Conservation (phyloP, 2,329 filamentous ascomycete genomes). For the Penicillium sumatraense region DNA sequence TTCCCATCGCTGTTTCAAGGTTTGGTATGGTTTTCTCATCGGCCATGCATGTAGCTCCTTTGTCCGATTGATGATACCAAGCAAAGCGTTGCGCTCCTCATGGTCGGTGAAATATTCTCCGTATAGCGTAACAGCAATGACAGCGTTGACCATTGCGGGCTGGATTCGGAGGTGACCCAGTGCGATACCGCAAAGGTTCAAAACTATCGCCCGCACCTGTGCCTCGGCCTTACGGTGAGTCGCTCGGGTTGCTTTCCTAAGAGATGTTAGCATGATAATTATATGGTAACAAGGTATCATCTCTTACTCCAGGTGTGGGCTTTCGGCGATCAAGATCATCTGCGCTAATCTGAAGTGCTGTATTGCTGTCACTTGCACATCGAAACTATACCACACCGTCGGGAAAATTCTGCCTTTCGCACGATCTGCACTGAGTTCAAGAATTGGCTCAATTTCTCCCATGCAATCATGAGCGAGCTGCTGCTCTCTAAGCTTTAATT, state of each 20-base stretch:
- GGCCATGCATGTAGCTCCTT: conserved; percentile 38
- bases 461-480: conserved; percentile 9
- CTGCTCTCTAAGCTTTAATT: conserved; percentile 10
- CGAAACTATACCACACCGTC: conserved; percentile 26
- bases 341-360: conserved; percentile 27
- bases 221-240: conserved; percentile 23
- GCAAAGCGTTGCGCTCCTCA: conserved; percentile 20
- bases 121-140: conserved; percentile 24
- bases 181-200: conserved; percentile 26
- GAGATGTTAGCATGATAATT: neutral
- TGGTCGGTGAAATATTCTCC: conserved; percentile 25
- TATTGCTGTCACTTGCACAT: conserved; percentile 25
- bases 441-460: conserved; percentile 17
- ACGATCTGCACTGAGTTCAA: conserved; percentile 18
- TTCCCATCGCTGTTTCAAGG: conserved; percentile 30
- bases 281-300: neutral
- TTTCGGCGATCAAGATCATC: conserved; percentile 28
- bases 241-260: conserved; percentile 13
- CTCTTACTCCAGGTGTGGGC: conserved; percentile 20
- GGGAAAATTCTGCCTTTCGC: conserved; percentile 26
- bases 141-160: conserved; percentile 27
- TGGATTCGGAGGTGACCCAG: conserved; percentile 15
- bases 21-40: conserved; percentile 51
- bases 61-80: conserved; percentile 21
- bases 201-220: conserved; percentile 23